Evolutionary conservation across 257 asterid genomes (phyloP).

Genomic region (Echium plantagineum): DNA sequence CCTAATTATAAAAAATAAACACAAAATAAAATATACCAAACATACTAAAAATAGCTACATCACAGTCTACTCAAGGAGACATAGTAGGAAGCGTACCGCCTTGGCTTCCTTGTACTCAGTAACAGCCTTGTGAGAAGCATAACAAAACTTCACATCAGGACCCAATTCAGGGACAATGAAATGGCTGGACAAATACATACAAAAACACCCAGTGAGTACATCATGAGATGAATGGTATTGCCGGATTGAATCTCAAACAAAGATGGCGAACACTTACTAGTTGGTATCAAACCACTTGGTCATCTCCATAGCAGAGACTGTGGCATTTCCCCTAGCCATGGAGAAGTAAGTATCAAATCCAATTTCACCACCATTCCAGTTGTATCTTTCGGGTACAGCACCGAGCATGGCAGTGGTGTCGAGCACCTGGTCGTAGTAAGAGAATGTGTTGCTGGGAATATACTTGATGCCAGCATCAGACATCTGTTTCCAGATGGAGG

Average conservation of each 20-base stretch:
- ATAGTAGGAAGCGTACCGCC: constrained; percentile 13
- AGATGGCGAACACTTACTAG: constrained; percentile 21
- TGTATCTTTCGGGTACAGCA: constrained; percentile 45
- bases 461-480: constrained; percentile 41
- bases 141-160: constrained; percentile 20
- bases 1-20: too few species aligned
- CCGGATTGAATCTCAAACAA: not conserved
- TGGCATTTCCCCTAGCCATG: constrained; percentile 51
- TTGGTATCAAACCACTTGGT: constrained; percentile 46
- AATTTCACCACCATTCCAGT: constrained; percentile 42
- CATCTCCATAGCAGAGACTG: constrained; percentile 43
- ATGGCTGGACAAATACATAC: constrained; percentile 21
- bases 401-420: constrained; percentile 47
- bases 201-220: not conserved
- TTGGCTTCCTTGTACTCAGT: constrained; percentile 22
- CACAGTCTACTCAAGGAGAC: too few species aligned
- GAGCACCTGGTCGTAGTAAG: constrained; percentile 43
- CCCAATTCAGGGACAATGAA: constrained; percentile 30
- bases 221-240: not conserved
- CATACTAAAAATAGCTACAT: too few species aligned
- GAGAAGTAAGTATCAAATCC: constrained; percentile 36
- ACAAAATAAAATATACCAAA: not conserved
- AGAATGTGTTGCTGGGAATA: constrained; percentile 49
- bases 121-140: constrained; percentile 28
- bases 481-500: constrained; percentile 57